These are phyloP conservation scores for Kokia cookei DNA, from an alignment of 441 rosid species.

Conservation along the genomic window DNA sequence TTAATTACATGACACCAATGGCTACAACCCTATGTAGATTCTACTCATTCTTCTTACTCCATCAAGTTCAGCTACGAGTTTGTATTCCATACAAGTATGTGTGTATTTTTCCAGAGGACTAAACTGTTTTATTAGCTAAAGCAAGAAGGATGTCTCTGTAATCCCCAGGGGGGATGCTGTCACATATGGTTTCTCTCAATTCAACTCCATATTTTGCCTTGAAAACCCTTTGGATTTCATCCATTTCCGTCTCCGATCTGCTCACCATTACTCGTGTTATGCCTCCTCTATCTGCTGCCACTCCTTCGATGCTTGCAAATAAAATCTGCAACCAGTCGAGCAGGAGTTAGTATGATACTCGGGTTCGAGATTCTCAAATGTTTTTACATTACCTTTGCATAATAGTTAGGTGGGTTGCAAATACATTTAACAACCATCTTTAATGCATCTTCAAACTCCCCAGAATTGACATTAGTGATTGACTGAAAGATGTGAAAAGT, in stretches of 20 bases:
- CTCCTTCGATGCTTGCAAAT: constrained; percentile 30
- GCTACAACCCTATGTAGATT: neutral
- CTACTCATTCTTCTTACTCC: too few relatives aligned
- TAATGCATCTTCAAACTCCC: constrained; percentile 37
- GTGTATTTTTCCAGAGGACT: too few relatives aligned
- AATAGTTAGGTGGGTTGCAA: constrained; percentile 35
- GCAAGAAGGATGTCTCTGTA: constrained; percentile 51
- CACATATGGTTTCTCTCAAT: constrained; percentile 36
- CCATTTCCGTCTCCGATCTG: constrained; percentile 51
- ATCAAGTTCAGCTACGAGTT: neutral
- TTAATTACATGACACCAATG: neutral
- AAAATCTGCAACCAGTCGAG: constrained; percentile 22
- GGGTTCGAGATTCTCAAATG: neutral
- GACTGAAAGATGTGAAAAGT: constrained; percentile 19
- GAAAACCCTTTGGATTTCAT: constrained; percentile 32
- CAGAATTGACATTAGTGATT: constrained; percentile 28
- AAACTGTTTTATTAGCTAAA: constrained; percentile 24
- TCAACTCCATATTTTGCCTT: constrained; percentile 35
- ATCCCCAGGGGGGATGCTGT: constrained; percentile 33
- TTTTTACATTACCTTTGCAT: constrained; percentile 39
- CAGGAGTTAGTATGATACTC: neutral
- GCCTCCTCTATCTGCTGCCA: constrained; percentile 15
- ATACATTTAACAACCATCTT: constrained; percentile 46
- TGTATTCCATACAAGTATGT: neutral
- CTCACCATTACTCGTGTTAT: constrained; percentile 41